Evolutionary conservation across 1,284 basidiomycete genomes (phyloP), one percentile per base, ranked within the genome.

Genomic region (Rhodotorula glutinis): DNA sequence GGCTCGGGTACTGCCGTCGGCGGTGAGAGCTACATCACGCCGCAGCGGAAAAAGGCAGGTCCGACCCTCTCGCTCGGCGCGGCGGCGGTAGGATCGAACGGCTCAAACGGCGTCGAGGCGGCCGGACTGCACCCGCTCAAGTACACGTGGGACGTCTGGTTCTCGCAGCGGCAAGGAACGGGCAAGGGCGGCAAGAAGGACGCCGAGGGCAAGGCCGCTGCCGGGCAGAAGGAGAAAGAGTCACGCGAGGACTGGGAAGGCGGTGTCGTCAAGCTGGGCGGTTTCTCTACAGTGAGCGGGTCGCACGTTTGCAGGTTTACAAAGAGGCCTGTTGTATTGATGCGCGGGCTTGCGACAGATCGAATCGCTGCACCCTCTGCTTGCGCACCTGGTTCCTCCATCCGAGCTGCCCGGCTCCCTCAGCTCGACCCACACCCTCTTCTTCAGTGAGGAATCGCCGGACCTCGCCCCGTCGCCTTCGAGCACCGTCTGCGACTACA

Each of bases 401-500:
- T 73, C 72, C 19, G 63, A 65, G 5, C 67, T 73, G 19, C 69
- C 72, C 57, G 55, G 62, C 23, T 73, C 72, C 8, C 47, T 66
- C 40, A 43, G 66, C 57, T 63, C 69, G n/a, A 59, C 69, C 27
- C 33, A 57, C 46, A 23, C 60, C 8, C 47, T 73, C 57, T 73
- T 70, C 65, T 51, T 51, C 49, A 47, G 53, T 30, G 30, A 63
- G n/a, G 41, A 60, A 19, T 38, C 56, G 1, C 25, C 56, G 21
- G 60, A 62, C 19, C 16, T 61, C n/a, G 58, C 69, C 17, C 74
- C 73, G 3, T 62, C 68, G 13, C 40, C 61, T 4, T 59, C 60
- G 29, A 70, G 62, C 54, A 40, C 69, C 46, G 73, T 75, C 55
- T 65, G 72, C 46, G 74, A 76, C 62, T 55, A 73, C 62, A 74